Percentiles rank a stretch among this genome's conserved stretches.
phyloP scores from a whole-genome alignment of 331 rosid genomes.

The Stylosanthes scabra region DNA sequence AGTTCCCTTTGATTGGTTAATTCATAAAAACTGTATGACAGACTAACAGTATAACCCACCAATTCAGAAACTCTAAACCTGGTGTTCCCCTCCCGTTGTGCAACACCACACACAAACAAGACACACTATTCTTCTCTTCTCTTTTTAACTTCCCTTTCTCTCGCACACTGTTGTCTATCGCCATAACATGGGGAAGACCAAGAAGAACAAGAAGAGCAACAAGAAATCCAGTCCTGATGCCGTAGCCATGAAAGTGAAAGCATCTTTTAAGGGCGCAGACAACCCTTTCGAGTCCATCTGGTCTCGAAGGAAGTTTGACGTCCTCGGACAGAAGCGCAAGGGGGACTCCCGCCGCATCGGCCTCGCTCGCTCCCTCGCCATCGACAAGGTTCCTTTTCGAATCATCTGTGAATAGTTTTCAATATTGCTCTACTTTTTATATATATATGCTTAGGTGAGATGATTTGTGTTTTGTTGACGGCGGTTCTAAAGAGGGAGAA shows the following conservation, averaged over 20 bases:
- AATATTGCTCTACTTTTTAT: not conserved
- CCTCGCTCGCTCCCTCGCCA: conserved; percentile 70
- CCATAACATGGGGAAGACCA: conserved; percentile 1
- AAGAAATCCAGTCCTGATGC: conserved; percentile 52
- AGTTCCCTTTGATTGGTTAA: no score
- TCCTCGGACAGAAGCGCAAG: conserved; percentile 80
- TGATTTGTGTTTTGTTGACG: not conserved
- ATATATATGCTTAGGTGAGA: not conserved
- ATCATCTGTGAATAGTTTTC: not conserved
- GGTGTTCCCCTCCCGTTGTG: no score
- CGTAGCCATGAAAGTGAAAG: conserved; percentile 65
- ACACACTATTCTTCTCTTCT: no score
- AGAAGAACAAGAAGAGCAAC: conserved; percentile 51
- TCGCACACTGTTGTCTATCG: no score
- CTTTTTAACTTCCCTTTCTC: no score
- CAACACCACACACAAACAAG: no score
- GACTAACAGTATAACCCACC: no score
- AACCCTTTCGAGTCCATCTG: conserved; percentile 90
- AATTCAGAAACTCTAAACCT: no score
- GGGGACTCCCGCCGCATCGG: conserved; percentile 85
- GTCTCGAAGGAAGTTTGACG: conserved; percentile 78
- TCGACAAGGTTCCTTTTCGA: conserved; percentile 55
- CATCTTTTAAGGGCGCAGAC: conserved; percentile 29
- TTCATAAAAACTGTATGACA: no score
- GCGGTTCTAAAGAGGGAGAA: conserved; percentile 63